These are phyloP conservation scores for Arthonia radiata DNA, from an alignment of 495 filamentous ascomycete genomes.

Conservation along the genomic window DNA sequence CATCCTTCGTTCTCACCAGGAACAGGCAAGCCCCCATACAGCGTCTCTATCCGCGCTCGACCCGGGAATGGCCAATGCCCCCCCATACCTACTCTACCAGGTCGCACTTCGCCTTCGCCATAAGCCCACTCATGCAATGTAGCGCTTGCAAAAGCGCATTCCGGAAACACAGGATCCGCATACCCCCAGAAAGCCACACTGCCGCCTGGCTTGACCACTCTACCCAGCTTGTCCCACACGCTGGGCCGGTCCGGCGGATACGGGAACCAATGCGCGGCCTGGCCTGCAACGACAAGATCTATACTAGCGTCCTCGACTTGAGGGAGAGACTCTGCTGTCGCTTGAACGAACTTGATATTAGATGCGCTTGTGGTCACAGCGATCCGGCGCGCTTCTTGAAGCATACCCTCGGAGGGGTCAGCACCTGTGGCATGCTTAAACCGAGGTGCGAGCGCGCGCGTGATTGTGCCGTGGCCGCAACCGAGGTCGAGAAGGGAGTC, in stretches of 20 bases:
- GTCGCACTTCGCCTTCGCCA: too few species aligned
- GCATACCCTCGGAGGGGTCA: constrained; percentile 34
- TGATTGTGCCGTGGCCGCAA: constrained; percentile 34
- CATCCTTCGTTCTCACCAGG: too few species aligned
- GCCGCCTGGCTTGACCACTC: constrained; percentile 26
- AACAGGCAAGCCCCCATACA: too few species aligned
- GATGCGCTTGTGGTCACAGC: constrained; percentile 14
- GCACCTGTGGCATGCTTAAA: constrained; percentile 26
- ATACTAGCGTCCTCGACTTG: constrained; percentile 21
- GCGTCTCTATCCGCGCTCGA: too few species aligned
- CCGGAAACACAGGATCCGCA: constrained; percentile 29
- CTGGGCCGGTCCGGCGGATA: too few species aligned
- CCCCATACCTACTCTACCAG: too few species aligned
- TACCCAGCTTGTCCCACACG: constrained; percentile 27
- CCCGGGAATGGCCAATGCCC: too few species aligned
- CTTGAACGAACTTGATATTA: constrained; percentile 21
- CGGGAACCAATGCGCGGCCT: constrained; percentile 44
- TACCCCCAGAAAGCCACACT: constrained; percentile 39
- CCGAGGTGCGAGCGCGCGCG: constrained; percentile 21
- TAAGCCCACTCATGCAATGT: too few species aligned
- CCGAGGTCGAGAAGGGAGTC: constrained; percentile 28
- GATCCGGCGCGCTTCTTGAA: constrained; percentile 23
- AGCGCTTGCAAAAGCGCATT: too few species aligned
- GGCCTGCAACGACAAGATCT: constrained; percentile 32
- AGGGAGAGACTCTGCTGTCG: constrained; percentile 24